Conservation (phyloP, 2,329 filamentous ascomycete species). For the Diaporthe humulicola region DNA sequence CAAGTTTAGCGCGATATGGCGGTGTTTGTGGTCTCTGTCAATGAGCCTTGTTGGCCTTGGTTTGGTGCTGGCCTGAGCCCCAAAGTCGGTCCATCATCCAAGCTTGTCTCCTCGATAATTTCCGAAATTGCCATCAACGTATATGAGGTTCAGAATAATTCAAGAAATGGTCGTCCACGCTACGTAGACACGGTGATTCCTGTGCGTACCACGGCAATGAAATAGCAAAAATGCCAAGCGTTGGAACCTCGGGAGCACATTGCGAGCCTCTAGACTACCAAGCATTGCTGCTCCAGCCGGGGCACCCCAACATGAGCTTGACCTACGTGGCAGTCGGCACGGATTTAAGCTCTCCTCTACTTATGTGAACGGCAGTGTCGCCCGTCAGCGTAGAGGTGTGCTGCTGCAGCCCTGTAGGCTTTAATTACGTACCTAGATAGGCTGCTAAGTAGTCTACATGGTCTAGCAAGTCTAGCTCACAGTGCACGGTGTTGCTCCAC, state of each 20-base stretch:
- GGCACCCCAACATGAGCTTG: background rate
- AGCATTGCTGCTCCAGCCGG: constrained; percentile 1
- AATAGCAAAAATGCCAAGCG: constrained; percentile 1
- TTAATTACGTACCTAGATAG: background rate
- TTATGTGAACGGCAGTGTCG: background rate
- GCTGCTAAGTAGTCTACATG: background rate
- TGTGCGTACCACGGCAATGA: too few species aligned
- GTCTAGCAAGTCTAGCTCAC: too few species aligned
- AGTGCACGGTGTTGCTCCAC: background rate
- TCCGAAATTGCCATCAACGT: background rate
- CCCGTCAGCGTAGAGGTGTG: background rate
- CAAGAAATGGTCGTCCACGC: too few species aligned
- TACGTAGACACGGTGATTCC: background rate
- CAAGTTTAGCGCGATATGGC: constrained; percentile 8
- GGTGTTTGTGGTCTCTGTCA: background rate
- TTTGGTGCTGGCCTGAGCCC: background rate
- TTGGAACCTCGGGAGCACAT: background rate
- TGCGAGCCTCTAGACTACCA: constrained; percentile 11
- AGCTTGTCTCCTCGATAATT: background rate
- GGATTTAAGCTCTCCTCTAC: background rate
- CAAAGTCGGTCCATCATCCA: background rate
- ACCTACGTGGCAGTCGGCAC: constrained; percentile 14
- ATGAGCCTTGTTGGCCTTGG: background rate
- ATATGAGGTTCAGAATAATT: too few species aligned
- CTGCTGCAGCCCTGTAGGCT: background rate